Percentiles rank a stretch among this genome's conserved stretches.
Evolutionary conservation across 768 basidiomycete species (phyloP).

Genomic region (Kwoniella dendrophila): DNA sequence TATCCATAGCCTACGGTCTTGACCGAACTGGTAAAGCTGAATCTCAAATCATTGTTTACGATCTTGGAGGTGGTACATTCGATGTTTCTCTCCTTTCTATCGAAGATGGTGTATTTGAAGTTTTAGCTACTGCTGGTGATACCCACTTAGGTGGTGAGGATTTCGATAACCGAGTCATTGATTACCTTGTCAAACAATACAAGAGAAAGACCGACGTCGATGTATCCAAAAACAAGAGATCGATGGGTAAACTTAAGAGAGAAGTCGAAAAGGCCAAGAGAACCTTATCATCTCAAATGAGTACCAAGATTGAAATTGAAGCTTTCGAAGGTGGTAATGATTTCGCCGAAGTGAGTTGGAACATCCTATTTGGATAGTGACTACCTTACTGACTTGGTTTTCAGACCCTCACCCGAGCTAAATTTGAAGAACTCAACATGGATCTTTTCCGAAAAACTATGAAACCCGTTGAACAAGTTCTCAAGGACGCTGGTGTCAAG

Average conservation of each 20-base stretch:
- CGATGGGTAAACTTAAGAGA: conserved; percentile 87
- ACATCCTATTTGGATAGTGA: not conserved
- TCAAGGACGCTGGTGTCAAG: conserved; percentile 97
- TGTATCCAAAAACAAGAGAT: conserved; percentile 73
- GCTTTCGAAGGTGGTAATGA: conserved; percentile 94
- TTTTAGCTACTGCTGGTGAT: conserved; percentile 97
- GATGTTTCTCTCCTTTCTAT: conserved; percentile 96
- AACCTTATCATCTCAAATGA: conserved; percentile 87
- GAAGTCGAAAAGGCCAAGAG: conserved; percentile 94
- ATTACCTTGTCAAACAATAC: conserved; percentile 95
- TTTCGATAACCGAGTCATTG: conserved; percentile 96
- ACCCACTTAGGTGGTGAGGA: conserved; percentile 98
- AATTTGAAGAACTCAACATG: conserved; percentile 98
- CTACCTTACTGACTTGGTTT: not conserved
- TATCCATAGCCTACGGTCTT: conserved; percentile 75
- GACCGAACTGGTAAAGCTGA: conserved; percentile 90
- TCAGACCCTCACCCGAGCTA: conserved; percentile 79
- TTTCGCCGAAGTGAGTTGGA: conserved; percentile 70
- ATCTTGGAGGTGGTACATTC: conserved; percentile 97
- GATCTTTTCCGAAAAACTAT: conserved; percentile 99
- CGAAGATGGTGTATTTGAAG: conserved; percentile 96
- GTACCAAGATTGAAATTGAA: conserved; percentile 90
- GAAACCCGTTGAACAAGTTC: conserved; percentile 98
- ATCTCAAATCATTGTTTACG: conserved; percentile 95
- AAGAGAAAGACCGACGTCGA: conserved; percentile 91